Conservation (phyloP, 306 rosid species). For the Acacia confusa region DNA sequence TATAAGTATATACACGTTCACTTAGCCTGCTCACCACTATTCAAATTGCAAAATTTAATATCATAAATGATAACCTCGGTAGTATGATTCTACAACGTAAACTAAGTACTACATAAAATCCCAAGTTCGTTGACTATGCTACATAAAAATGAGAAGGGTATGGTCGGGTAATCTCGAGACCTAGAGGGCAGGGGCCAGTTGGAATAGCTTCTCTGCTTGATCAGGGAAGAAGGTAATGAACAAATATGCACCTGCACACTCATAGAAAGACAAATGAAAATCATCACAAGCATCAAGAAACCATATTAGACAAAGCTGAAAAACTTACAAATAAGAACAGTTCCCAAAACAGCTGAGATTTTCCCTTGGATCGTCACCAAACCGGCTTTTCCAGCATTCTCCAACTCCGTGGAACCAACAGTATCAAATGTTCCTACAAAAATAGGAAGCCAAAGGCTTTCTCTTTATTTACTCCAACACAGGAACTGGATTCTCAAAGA, state of each 20-base stretch:
- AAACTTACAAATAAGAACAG: conserved; percentile 83
- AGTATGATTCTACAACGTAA: neutral
- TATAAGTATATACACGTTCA: neutral
- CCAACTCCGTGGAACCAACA: conserved; percentile 74
- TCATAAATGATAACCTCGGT: neutral
- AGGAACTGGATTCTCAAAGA: neutral
- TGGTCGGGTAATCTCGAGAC: conserved; percentile 9
- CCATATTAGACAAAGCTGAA: neutral
- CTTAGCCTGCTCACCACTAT: neutral
- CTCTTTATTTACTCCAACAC: neutral
- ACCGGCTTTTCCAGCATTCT: conserved; percentile 96
- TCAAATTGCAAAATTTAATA: neutral
- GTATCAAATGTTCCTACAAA: conserved; percentile 76
- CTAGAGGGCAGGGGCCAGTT: conserved; percentile 57
- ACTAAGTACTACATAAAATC: neutral
- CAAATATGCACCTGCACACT: conserved; percentile 70
- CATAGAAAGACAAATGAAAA: conserved; percentile 18
- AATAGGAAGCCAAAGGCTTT: neutral
- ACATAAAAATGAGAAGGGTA: conserved; percentile 23
- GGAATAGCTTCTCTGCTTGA: conserved; percentile 87
- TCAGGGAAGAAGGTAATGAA: conserved; percentile 95
- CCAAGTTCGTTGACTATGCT: conserved; percentile 28
- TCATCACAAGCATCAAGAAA: conserved; percentile 20
- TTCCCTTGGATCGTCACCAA: conserved; percentile 83
- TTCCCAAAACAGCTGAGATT: conserved; percentile 87